phyloP scores from a whole-genome alignment of 2,329 filamentous ascomycete species.

The Simplicillium aogashimaense region DNA sequence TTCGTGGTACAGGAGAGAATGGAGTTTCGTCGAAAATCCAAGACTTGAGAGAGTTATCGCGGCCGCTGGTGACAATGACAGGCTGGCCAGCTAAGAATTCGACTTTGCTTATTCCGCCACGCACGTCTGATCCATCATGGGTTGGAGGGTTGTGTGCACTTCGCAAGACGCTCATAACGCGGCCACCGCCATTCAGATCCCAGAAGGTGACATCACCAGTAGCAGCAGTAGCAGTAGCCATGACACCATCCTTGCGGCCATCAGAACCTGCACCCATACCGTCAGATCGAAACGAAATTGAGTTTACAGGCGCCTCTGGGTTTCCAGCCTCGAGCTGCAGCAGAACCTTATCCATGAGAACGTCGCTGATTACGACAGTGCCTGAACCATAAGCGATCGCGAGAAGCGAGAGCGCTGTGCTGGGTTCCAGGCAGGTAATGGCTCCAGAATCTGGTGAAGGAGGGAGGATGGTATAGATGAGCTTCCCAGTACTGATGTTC shows the following conservation, averaged over 20 bases:
- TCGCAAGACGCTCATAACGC: constrained; percentile 76
- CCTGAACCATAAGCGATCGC: constrained; percentile 82
- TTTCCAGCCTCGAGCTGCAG: constrained; percentile 59
- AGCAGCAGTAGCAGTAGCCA: constrained; percentile 75
- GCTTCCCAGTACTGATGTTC: constrained; percentile 87
- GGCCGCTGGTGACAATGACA: constrained; percentile 79
- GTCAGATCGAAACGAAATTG: constrained; percentile 85
- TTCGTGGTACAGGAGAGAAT: constrained; percentile 76
- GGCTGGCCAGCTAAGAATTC: constrained; percentile 87
- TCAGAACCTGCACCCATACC: constrained; percentile 81
- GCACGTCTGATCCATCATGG: constrained; percentile 39
- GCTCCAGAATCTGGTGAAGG: constrained; percentile 62
- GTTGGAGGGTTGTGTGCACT: constrained; percentile 77
- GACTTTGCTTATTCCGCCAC: constrained; percentile 74
- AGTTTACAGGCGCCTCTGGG: constrained; percentile 59
- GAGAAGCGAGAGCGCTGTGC: constrained; percentile 73
- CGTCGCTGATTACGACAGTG: constrained; percentile 68
- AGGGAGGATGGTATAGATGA: constrained; percentile 83
- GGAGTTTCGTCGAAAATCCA: constrained; percentile 95
- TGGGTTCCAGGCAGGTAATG: constrained; percentile 79
- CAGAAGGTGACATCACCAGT: constrained; percentile 90
- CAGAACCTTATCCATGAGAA: constrained; percentile 65
- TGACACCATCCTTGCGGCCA: constrained; percentile 76
- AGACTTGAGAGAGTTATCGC: constrained; percentile 88
- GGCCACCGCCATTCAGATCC: constrained; percentile 85